Base-by-base conservation (phyloP, 805 yeast genomes). In the Ogataea angusta region DNA sequence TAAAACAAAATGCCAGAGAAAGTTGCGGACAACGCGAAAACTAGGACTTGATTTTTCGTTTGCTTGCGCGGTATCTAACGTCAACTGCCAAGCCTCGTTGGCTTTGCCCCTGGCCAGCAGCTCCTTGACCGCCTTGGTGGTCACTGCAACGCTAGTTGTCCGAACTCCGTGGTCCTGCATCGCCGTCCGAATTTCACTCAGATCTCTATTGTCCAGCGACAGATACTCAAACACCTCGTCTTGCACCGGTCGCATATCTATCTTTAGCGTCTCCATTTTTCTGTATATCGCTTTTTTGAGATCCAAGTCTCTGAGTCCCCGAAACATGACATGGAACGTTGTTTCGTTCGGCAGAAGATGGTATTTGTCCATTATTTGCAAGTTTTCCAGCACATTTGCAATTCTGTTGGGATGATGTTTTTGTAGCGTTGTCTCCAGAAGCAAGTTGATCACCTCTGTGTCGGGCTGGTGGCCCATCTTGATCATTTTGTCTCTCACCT, bases 81-180 rank as follows among this genome's bases (percentile, higher is more conserved):
- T n/a, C 16, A 44, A 15, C 7, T 32, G 33, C 49, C 51, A 49
- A 15, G 51, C 51, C 26, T 31, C 36, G n/a, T 34, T 36, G 19
- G 27, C 19, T 17, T 24, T 23, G 8, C 31, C 32, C 16, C 15
- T 26, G 10, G 31, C 13, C 25, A 44, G 24, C 7, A 30, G 13
- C 17, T 41, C 26, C 13, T 14, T 14, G 17, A 41, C 46, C 13
- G 42, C 10, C 9, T 12, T 34, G 16, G 14, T 10, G 5, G 34
- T 24, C 15, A 38, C 9, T 12, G 16, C 15, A 10, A 32, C 34
- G 10, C 29, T 23, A 3, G 33, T 34, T 14, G 16, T 30, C 15
- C 31, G 24, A 16, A 14, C 16, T 4, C 40, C 30, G 33, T 29
- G 34, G 0, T 34, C 18, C 10, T 28, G 30, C 24, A 38, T 14